Base-by-base conservation (phyloP, 768 basidiomycete genomes). In the Agaricus blazei region DNA sequence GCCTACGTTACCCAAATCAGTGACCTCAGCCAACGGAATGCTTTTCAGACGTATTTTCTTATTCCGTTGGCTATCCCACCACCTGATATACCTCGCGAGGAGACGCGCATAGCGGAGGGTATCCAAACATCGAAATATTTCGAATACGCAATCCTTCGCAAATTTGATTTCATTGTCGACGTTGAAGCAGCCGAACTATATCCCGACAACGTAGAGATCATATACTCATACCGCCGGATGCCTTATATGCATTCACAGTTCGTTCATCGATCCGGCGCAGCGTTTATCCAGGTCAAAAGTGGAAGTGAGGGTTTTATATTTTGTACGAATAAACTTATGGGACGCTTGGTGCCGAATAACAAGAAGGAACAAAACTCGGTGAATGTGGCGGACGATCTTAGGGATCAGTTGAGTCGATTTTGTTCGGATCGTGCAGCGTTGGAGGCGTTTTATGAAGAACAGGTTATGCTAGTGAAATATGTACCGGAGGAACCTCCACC, bases 1-100 rank as follows among this genome's bases (percentile, higher is more conserved):
- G 91, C 91, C 0, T 94, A 93, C 60, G 92, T 97, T 27, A 86
- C 87, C 36, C 92, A 94, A 66, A 93, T 98, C 66, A 81, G 84
- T 68, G 92, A 94, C 64, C 87, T 97, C 58, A 81, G 85, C 31
- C 79, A 84, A 27, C 84, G 86, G 58, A 96, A 92, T 61, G 87
- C 93, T 1, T 98, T 96, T 71, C 93, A 98, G 60, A 90, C 90
- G 3, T 93, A 92, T 63, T 90, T 84, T 67, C 89, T 92, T 1
- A 80, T 98, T 48, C 81, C 80, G 1, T 80, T 96, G n/a, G 83
- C 80, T 0, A 65, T 92, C 3, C 76, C 84, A 0, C 92, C 93
- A 3, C 94, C 94, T 0, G 64, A 79, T 19, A 74, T 90, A 6
- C 76, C 80, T 11, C 83, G 90, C 59, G 68, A 90, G 3, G 84